phyloP scores from a whole-genome alignment of 148 eudicot species.

The Amaranthus palmeri region DNA sequence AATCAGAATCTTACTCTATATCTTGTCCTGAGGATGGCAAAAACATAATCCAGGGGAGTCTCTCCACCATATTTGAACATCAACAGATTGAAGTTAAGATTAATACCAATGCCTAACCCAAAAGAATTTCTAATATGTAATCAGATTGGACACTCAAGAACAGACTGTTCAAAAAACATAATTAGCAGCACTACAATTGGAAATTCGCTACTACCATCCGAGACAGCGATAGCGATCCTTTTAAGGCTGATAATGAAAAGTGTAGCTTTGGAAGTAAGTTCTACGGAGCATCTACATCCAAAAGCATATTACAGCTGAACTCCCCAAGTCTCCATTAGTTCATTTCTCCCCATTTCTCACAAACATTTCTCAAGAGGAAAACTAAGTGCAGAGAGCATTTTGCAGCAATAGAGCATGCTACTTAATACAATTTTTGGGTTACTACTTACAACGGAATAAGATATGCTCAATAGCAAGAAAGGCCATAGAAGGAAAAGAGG shows the following conservation, averaged over 20 bases:
- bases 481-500: background rate
- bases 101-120: background rate
- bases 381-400: background rate
- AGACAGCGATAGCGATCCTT: background rate
- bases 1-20: background rate
- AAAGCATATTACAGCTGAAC: background rate
- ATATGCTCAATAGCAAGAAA: background rate
- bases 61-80: background rate
- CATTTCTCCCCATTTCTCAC: background rate
- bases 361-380: background rate
- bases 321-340: background rate
- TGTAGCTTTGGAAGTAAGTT: background rate
- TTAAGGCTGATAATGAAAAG: too few species aligned
- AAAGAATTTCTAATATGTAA: background rate
- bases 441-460: background rate
- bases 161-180: too few species aligned
- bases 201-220: too few species aligned
- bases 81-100: background rate
- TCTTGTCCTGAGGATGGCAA: background rate
- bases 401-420: background rate
- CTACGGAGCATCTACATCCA: background rate
- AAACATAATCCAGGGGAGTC: background rate
- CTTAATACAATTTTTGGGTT: background rate
- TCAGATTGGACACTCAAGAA: background rate
- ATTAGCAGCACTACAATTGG: background rate